phyloP scores from a whole-genome alignment of 225 moss, liverwort and hornwort species.

The Antitrichia curtipendula region DNA sequence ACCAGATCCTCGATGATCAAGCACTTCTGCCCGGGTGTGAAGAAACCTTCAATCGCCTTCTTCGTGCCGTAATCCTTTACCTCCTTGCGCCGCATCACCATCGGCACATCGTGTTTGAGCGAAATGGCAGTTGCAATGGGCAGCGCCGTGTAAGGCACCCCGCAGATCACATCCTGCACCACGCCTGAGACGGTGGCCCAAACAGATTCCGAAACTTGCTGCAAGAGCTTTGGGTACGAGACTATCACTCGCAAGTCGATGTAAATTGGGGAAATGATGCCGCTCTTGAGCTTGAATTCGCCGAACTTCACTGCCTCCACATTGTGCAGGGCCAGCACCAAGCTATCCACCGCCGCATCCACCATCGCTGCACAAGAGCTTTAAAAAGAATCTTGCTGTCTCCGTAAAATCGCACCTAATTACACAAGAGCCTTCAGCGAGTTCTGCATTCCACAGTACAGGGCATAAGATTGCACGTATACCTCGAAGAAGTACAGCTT shows the following conservation, averaged over 20 bases:
- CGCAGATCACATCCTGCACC: slow-evolving; percentile 74
- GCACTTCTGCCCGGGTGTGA: slow-evolving; percentile 64
- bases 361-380: slow-evolving; percentile 8
- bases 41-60: slow-evolving; percentile 91
- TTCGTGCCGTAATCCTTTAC: slow-evolving; percentile 94
- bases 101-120: slow-evolving; percentile 58
- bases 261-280: slow-evolving; percentile 75
- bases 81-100: slow-evolving; percentile 97
- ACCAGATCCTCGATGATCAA: slow-evolving; percentile 89
- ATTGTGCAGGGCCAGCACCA: slow-evolving; percentile 58
- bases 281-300: slow-evolving; percentile 79
- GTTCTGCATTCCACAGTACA: slow-evolving; percentile 16
- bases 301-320: slow-evolving; percentile 92
- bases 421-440: slow-evolving; percentile 73
- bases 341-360: slow-evolving; percentile 21
- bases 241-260: slow-evolving; percentile 85
- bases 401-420: slow-evolving; percentile 54
- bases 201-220: slow-evolving; percentile 58
- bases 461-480: neutral
- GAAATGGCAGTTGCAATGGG: slow-evolving; percentile 88
- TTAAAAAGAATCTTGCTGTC: too few relatives aligned
- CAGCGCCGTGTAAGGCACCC: slow-evolving; percentile 88
- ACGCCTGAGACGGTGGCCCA: slow-evolving; percentile 38
- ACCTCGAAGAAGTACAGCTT: neutral
- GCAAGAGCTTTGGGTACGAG: slow-evolving; percentile 62